Percentiles rank a stretch among this genome's conserved stretches.
Evolutionary conservation across 352 stramenopile species (phyloP).

Genomic region (Phytopythium oedochilum): DNA sequence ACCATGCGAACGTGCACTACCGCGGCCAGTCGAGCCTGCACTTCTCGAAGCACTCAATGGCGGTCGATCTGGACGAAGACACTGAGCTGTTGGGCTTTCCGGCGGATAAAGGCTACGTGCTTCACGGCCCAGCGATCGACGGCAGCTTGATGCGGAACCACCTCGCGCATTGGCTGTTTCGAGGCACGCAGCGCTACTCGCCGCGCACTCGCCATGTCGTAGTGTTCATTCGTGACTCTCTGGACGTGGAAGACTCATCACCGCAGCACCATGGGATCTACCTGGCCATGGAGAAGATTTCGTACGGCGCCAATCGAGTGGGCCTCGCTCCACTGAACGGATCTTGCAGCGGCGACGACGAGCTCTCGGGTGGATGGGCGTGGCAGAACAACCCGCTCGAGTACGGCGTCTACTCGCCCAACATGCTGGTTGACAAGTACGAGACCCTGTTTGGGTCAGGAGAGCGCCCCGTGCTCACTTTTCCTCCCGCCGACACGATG

Average conservation of each 20-base stretch:
- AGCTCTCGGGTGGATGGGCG: slow-evolving; percentile 54
- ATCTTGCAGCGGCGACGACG: slow-evolving; percentile 23
- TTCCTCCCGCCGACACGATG: slow-evolving; percentile 26
- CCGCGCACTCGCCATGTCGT: slow-evolving; percentile 48
- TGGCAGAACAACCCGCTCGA: slow-evolving; percentile 59
- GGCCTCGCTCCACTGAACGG: slow-evolving; percentile 26
- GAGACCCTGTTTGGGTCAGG: slow-evolving; percentile 50
- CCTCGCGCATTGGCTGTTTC: slow-evolving; percentile 65
- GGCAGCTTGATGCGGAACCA: slow-evolving; percentile 62
- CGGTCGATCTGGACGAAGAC: slow-evolving; percentile 27
- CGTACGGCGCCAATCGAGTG: slow-evolving; percentile 53
- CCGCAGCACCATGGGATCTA: slow-evolving; percentile 59
- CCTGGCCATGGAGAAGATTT: slow-evolving; percentile 53
- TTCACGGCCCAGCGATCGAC: slow-evolving; percentile 59
- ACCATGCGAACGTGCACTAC: slow-evolving; percentile 39
- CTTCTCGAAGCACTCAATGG: slow-evolving; percentile 53
- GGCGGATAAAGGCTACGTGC: slow-evolving; percentile 35
- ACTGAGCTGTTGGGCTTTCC: slow-evolving; percentile 37
- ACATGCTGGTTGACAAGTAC: slow-evolving; percentile 55
- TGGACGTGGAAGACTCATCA: slow-evolving; percentile 19
- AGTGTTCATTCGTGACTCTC: slow-evolving; percentile 40
- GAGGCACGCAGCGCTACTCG: slow-evolving; percentile 52
- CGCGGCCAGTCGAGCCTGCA: slow-evolving; percentile 56
- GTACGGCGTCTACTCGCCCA: slow-evolving; percentile 52
- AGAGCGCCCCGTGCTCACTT: slow-evolving; percentile 42